Percentiles rank a stretch among this genome's conserved stretches.
Evolutionary conservation across 2,329 filamentous ascomycete genomes (phyloP).

Genomic region (Fusarium virguliforme): DNA sequence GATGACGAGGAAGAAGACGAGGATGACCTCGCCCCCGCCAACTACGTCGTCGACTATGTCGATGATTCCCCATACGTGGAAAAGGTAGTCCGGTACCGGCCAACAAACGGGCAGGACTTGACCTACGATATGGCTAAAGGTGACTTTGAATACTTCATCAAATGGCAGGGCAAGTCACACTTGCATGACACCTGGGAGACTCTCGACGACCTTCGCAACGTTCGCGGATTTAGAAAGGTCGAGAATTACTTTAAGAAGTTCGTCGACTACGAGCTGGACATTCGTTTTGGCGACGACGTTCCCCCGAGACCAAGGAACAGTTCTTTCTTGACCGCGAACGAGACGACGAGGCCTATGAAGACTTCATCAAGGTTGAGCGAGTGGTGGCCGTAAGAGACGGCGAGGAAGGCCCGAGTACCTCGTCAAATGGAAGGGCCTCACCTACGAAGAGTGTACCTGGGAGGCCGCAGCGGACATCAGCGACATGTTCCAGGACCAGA

Average conservation of each 20-base stretch:
- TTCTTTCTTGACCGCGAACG: conserved; percentile 96
- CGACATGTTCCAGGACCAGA: conserved; percentile 86
- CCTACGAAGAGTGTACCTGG: conserved; percentile 97
- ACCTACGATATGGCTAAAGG: conserved; percentile 73
- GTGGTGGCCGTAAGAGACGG: conserved; percentile 88
- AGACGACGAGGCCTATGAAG: conserved; percentile 87
- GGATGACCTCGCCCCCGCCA: conserved; percentile 72
- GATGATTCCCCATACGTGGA: conserved; percentile 91
- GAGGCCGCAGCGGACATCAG: conserved; percentile 83
- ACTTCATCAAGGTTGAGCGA: conserved; percentile 93
- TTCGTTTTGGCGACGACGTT: conserved; percentile 82
- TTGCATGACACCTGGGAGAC: conserved; percentile 97
- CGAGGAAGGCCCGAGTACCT: conserved; percentile 90
- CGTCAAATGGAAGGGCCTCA: conserved; percentile 96
- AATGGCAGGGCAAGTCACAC: conserved; percentile 97
- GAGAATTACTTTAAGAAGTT: conserved; percentile 95
- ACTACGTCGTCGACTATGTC: conserved; percentile 79
- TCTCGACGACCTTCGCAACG: conserved; percentile 80
- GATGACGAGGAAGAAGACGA: conserved; percentile 78
- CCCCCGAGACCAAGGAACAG: conserved; percentile 90
- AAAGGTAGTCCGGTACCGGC: conserved; percentile 87
- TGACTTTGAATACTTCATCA: conserved; percentile 93
- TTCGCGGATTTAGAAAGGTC: conserved; percentile 87
- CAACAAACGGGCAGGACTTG: conserved; percentile 77
- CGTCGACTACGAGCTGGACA: conserved; percentile 83